Conservation (phyloP, 129 eudicot genomes). For the Glebionis coronaria region DNA sequence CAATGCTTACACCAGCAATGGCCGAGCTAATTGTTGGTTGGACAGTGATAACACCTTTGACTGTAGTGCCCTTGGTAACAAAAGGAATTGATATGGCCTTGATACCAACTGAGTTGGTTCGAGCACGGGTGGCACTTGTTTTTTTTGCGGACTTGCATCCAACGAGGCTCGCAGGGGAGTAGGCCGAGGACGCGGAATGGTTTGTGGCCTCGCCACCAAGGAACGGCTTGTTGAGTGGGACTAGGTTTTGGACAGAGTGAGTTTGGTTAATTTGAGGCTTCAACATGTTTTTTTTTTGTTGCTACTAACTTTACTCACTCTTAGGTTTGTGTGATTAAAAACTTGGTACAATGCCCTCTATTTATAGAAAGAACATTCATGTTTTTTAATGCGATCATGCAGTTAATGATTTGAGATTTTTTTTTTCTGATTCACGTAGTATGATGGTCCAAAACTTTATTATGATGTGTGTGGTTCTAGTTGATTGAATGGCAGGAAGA, state of each 20-base stretch:
- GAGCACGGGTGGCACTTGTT: constrained; percentile 7
- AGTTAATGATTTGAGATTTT: too few species aligned
- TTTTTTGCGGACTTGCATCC: constrained; percentile 18
- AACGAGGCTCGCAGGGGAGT: constrained; percentile 21
- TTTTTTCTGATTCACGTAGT: too few species aligned
- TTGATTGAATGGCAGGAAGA: too few species aligned
- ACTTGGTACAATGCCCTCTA: not conserved
- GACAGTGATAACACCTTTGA: constrained; percentile 43
- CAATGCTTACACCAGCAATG: constrained; percentile 31
- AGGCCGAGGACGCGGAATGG: constrained; percentile 31
- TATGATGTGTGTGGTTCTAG: too few species aligned
- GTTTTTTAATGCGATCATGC: too few species aligned
- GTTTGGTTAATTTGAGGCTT: constrained; percentile 24
- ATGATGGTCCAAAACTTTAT: too few species aligned
- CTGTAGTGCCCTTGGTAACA: constrained; percentile 18
- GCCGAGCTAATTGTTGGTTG: constrained; percentile 36
- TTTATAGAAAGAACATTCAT: too few species aligned
- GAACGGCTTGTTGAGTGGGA: constrained; percentile 31
- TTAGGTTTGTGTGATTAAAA: too few species aligned
- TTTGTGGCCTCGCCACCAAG: constrained; percentile 13
- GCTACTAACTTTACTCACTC: not conserved
- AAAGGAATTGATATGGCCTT: constrained; percentile 29
- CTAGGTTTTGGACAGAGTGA: constrained; percentile 24
- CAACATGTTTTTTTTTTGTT: constrained; percentile 23
- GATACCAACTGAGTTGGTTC: constrained; percentile 15